phyloP scores from a whole-genome alignment of 1,284 basidiomycete species.

The Ustilago tritici region DNA sequence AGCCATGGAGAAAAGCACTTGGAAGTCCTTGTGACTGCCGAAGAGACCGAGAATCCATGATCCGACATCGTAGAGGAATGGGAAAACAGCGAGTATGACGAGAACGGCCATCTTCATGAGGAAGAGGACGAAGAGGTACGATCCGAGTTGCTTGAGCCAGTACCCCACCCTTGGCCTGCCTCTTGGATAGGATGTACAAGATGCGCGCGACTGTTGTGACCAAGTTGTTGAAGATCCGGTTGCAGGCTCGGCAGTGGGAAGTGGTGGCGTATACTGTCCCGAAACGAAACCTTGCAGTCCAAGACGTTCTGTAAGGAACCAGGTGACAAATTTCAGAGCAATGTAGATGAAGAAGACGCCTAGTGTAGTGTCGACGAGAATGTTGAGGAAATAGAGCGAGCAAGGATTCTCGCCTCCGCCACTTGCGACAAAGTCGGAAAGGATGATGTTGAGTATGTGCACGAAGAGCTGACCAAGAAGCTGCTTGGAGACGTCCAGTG shows the following conservation, averaged over 20 bases:
- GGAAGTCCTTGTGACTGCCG: slow-evolving; percentile 71
- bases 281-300: slow-evolving; percentile 82
- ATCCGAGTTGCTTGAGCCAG: slow-evolving; percentile 85
- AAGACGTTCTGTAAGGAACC: slow-evolving; percentile 77
- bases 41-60: slow-evolving; percentile 88
- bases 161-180: slow-evolving; percentile 70
- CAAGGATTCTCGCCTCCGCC: slow-evolving; percentile 61
- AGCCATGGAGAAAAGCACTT: slow-evolving; percentile 78
- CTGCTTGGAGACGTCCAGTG: slow-evolving; percentile 75
- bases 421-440: slow-evolving; percentile 54
- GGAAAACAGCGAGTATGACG: slow-evolving; percentile 76
- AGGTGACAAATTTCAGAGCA: slow-evolving; percentile 79
- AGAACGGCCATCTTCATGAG: slow-evolving; percentile 90
- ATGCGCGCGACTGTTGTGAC: slow-evolving; percentile 8
- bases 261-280: slow-evolving; percentile 77
- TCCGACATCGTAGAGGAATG: slow-evolving; percentile 79
- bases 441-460: slow-evolving; percentile 85
- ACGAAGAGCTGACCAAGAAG: slow-evolving; percentile 90
- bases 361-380: slow-evolving; percentile 91
- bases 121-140: slow-evolving; percentile 82
- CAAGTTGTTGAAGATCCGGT: slow-evolving; percentile 8
- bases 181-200: slow-evolving; percentile 18
- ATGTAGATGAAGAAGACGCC: slow-evolving; percentile 88
- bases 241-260: slow-evolving; percentile 18
- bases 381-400: slow-evolving; percentile 86